Evolutionary conservation across 495 filamentous ascomycete species (phyloP).

Genomic region (Neurospora sp.): DNA sequence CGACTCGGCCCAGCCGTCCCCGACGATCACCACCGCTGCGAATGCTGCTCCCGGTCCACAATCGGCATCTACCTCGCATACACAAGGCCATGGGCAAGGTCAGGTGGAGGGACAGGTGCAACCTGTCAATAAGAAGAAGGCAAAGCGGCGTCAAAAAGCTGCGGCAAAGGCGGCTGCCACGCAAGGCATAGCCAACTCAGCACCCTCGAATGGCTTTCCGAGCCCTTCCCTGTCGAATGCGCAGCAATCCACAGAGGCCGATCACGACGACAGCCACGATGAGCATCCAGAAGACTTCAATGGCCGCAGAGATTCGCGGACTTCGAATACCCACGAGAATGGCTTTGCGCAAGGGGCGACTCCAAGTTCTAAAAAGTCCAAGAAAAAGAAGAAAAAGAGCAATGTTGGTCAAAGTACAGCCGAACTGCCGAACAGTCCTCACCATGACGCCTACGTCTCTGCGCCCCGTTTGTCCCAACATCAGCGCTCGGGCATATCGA

Average conservation of each 20-base stretch:
- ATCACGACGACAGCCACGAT: slow-evolving; percentile 19
- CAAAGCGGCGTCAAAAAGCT: slow-evolving; percentile 74
- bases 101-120: slow-evolving; percentile 22
- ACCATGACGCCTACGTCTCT: slow-evolving; percentile 13
- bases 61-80: slow-evolving; percentile 6
- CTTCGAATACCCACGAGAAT: slow-evolving; percentile 5
- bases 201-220: slow-evolving; percentile 30
- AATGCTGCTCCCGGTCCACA: slow-evolving; percentile 16
- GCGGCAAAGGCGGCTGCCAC: slow-evolving; percentile 59
- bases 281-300: slow-evolving; percentile 11
- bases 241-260: slow-evolving; percentile 19
- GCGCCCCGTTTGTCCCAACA: slow-evolving; percentile 16
- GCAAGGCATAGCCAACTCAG: slow-evolving; percentile 17
- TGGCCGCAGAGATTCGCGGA: not conserved
- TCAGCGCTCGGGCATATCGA: slow-evolving; percentile 41
- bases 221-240: slow-evolving; percentile 24
- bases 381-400: slow-evolving; percentile 51
- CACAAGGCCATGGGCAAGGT: not conserved
- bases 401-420: slow-evolving; percentile 5
- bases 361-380: slow-evolving; percentile 45
- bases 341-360: slow-evolving; percentile 7
- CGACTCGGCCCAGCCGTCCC: slow-evolving; percentile 42
- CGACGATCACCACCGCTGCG: slow-evolving; percentile 26
- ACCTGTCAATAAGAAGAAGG: slow-evolving; percentile 80
- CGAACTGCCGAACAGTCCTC: slow-evolving; percentile 2